Conservation (phyloP, 768 basidiomycete genomes). For the Astraeus odoratus region DNA sequence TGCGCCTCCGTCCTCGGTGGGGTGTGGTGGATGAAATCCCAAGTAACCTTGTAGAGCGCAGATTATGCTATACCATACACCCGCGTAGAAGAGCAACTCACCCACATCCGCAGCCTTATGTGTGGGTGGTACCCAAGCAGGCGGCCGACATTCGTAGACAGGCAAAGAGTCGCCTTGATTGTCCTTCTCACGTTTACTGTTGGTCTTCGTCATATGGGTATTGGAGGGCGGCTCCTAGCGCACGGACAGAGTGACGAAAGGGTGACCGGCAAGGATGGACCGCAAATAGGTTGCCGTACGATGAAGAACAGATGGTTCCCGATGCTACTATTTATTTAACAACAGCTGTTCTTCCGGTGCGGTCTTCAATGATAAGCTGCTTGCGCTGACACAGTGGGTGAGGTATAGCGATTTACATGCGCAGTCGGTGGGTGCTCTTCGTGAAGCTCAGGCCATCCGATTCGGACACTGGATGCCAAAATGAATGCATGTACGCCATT, state of each 20-base stretch:
- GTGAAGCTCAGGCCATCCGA: no score
- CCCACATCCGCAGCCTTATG: slow-evolving; percentile 69
- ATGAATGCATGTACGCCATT: no score
- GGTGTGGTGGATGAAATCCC: slow-evolving; percentile 70
- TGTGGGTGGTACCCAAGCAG: slow-evolving; percentile 63
- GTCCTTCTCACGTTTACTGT: slow-evolving; percentile 19
- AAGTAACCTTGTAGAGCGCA: slow-evolving; percentile 47
- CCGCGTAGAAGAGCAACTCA: slow-evolving; percentile 20
- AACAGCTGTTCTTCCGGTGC: no score
- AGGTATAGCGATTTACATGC: no score
- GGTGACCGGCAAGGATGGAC: no score
- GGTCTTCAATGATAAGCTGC: no score
- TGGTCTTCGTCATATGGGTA: slow-evolving; percentile 17
- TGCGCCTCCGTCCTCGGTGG: slow-evolving; percentile 69
- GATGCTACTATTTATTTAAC: no score
- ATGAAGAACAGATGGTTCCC: no score
- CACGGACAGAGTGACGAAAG: background rate
- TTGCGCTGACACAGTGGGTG: no score
- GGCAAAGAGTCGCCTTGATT: slow-evolving; percentile 26
- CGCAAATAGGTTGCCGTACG: no score
- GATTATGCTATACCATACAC: background rate
- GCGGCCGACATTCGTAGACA: slow-evolving; percentile 62
- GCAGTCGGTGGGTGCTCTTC: no score
- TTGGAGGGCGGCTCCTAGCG: background rate
- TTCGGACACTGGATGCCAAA: no score